Base-by-base conservation (phyloP, 306 rosid species). In the Vigna nakashimae region DNA sequence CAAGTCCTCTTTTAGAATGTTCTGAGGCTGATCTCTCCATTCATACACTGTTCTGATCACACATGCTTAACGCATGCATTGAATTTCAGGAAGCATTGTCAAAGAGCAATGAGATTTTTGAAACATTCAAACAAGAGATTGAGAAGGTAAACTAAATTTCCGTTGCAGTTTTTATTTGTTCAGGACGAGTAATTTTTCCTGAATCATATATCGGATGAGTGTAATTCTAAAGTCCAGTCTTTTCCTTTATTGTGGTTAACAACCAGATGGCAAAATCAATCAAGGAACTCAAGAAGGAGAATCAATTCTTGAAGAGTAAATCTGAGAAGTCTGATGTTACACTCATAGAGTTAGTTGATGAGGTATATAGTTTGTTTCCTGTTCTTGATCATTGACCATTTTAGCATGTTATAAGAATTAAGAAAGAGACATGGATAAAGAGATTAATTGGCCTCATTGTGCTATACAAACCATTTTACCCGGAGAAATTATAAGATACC, bases 211-310 rank as follows among this genome's bases (percentile, higher is more conserved):
- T 77, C 20, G 60, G 63, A n/a, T 65, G 64, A 70, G 34, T 50
- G 66, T 28, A 26, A 30, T 76, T 34, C 58, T 87, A 0, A 34
- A 46, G 63, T 87, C 72, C 49, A 43, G 9, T 14, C 24, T 69
- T 78, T 75, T 74, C 83, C 65, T n/a, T 28, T 82, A 4, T 75
- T 79, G 26, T 82, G 59, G 62, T 45, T 80, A 76, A 86, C 75
- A 81, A 57, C 42, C 84, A 94, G 98, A 94, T 88, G 98, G 84
- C 97, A 4, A 94, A 92, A 84, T 94, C 97, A 75, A 90, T 84
- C 87, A 94, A 92, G 91, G 97, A 94, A 79, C 97, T 92, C 80
- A 89, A 88, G 89, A 92, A 92, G 90, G 98, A 94, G 86, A 94
- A 94, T 78, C 82, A 85, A 49, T 92, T 92, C 86, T 80, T 94